These are phyloP conservation scores for Trifolium subterraneum DNA, from an alignment of 306 rosid genomes.

Conservation along the genomic window DNA sequence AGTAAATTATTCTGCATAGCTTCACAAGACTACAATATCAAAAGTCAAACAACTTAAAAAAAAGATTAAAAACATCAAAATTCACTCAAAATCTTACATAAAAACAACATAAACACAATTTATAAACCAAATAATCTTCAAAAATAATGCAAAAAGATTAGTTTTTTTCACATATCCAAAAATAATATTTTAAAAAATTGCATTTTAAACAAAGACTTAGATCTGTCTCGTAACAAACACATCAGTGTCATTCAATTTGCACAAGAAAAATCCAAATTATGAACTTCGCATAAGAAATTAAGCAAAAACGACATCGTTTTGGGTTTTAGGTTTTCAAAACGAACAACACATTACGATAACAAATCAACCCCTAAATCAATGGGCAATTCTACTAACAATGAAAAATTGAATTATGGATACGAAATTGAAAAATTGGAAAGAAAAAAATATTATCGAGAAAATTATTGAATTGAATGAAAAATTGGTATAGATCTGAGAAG, in stretches of 20 bases:
- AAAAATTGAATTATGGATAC: not conserved
- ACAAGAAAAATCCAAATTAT: not conserved
- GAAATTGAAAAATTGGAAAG: not conserved
- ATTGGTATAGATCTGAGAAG: slow-evolving; percentile 2
- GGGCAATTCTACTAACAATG: too few species aligned
- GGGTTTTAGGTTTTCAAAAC: slow-evolving; percentile 6
- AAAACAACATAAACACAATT: not conserved
- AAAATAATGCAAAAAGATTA: not conserved
- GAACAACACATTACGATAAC: not conserved
- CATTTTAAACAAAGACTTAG: not conserved
- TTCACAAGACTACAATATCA: slow-evolving; percentile 14
- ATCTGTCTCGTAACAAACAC: slow-evolving; percentile 4
- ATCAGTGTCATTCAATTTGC: not conserved
- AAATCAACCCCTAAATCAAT: not conserved
- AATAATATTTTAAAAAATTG: not conserved
- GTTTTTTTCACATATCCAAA: not conserved
- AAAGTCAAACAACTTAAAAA: too few species aligned
- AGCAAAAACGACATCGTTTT: not conserved
- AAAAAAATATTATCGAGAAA: not conserved
- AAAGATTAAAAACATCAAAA: not conserved
- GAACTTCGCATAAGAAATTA: slow-evolving; percentile 4
- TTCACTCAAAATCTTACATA: not conserved
- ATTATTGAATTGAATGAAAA: not conserved
- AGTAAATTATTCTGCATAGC: slow-evolving; percentile 23
- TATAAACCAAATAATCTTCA: not conserved